Evolutionary conservation across 305 asterid genomes (phyloP), one percentile per base, ranked within the genome.

Genomic region (Solanum hybrid): DNA sequence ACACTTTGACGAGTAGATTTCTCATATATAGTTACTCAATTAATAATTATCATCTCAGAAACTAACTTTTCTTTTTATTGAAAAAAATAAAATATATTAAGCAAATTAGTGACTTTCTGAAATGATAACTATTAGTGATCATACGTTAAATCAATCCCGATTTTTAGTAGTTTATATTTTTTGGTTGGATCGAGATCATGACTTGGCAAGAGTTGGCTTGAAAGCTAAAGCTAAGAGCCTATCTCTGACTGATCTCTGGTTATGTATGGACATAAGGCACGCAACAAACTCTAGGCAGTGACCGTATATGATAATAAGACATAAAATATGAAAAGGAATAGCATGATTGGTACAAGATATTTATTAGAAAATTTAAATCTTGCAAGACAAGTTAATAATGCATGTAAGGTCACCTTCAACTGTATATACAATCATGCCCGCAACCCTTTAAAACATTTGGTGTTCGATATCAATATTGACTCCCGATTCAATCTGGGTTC

Each of bases 311-410:
- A 78, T 78, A 79, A 20, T n/a, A 34, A 34, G 57, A 79, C 51
- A 79, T 79, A 79, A 79, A 34, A 17, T 78, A 14, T 76, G 82
- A 32, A 1, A 77, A 77, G 27, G 10, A 72, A 32, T 32, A 77
- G 27, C 83, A 79, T 79, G 57, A n/a, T 79, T 80, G 65, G 33
- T 80, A 31, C 86, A 36, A 36, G n/a, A 37, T 24, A n/a, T 79
- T 79, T 79, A 6, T 33, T 10, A 37, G 32, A 45, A 17, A 41
- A 3, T 83, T 29, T 17, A 84, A 29, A 13, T 84, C 88, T 84
- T 84, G 41, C 88, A 84, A 84, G 88, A 22, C 88, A 84, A 84
- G 41, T 84, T 84, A 84, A 83, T 13, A 45, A 82, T 79, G 80
- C 80, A 36, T 81, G 41, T 84, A 84, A 29, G 76, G 39, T 84